Percentiles rank a stretch among this genome's conserved stretches.
Evolutionary conservation across 768 basidiomycete genomes (phyloP).

Genomic region (Dendrothele bispora): DNA sequence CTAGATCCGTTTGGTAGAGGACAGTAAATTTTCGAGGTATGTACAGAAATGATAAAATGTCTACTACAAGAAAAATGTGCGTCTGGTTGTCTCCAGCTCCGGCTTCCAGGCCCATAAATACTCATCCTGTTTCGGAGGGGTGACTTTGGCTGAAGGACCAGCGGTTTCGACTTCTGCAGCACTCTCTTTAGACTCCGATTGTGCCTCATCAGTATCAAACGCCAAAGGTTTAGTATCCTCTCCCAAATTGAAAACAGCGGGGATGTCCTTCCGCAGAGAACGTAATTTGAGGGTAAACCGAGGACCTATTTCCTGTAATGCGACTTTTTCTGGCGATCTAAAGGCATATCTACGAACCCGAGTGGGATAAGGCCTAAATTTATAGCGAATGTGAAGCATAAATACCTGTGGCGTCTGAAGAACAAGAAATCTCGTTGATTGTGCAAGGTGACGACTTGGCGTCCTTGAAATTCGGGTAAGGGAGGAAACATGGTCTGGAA

Average conservation of each 20-base stretch:
- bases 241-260: constrained; percentile 72
- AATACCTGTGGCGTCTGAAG: constrained; percentile 91
- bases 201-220: constrained; percentile 46
- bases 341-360: constrained; percentile 74
- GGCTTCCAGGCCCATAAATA: constrained; percentile 95
- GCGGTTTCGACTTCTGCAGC: constrained; percentile 17
- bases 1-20: too few species aligned
- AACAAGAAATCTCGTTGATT: constrained; percentile 98
- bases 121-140: constrained; percentile 72
- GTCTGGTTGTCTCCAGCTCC: constrained; percentile 87
- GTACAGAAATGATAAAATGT: too few species aligned
- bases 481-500: constrained; percentile 97
- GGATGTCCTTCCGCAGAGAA: constrained; percentile 86
- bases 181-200: constrained; percentile 26
- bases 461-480: constrained; percentile 90
- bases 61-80: constrained; percentile 94
- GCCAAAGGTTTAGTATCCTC: constrained; percentile 57
- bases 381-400: constrained; percentile 14
- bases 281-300: constrained; percentile 93
- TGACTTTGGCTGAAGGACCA: constrained; percentile 21
- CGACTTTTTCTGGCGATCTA: constrained; percentile 85
- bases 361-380: too few species aligned
- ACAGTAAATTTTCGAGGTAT: too few species aligned
- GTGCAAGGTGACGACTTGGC: constrained; percentile 96
- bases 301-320: constrained; percentile 96